A percentile compares a stretch with the other conserved stretches of the same genome.
phyloP scores from a whole-genome alignment of 2,329 filamentous ascomycete genomes.

The Knufia fluminis region DNA sequence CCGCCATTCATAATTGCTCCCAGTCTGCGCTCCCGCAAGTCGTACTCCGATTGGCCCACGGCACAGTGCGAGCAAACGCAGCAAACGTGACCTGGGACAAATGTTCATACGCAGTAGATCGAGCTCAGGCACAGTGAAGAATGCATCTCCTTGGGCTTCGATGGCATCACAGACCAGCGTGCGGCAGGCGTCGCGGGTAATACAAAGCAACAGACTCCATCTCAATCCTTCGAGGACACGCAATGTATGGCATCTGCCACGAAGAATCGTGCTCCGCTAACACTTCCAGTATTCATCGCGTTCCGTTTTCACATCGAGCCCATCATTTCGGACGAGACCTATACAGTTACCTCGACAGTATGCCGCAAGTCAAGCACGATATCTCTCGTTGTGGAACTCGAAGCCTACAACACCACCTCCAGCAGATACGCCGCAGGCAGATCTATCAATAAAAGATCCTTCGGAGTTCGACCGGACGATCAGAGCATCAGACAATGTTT shows the following conservation, averaged over 20 bases:
- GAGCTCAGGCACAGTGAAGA: neutral
- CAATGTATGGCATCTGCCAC: neutral
- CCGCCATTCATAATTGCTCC: too few relatives aligned
- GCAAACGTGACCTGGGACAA: neutral
- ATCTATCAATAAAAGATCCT: constrained; percentile 3
- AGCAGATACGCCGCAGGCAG: neutral
- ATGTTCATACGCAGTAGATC: neutral
- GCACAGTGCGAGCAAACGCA: neutral
- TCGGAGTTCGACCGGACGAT: constrained; percentile 11
- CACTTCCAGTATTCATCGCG: neutral
- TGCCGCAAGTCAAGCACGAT: constrained; percentile 12
- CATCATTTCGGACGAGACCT: neutral
- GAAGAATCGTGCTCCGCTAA: neutral
- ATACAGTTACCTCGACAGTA: neutral
- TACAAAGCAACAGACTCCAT: neutral
- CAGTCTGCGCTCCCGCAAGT: too few relatives aligned
- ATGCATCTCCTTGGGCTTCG: neutral
- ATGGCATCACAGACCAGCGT: neutral
- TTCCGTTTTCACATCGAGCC: neutral
- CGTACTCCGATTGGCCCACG: neutral
- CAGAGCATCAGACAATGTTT: constrained; percentile 18
- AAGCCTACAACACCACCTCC: neutral
- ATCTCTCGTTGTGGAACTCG: constrained; percentile 17
- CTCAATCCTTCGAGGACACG: neutral
- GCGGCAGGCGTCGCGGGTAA: neutral